Evolutionary conservation across 1,284 basidiomycete genomes (phyloP).

Genomic region (Ustilago sp.): DNA sequence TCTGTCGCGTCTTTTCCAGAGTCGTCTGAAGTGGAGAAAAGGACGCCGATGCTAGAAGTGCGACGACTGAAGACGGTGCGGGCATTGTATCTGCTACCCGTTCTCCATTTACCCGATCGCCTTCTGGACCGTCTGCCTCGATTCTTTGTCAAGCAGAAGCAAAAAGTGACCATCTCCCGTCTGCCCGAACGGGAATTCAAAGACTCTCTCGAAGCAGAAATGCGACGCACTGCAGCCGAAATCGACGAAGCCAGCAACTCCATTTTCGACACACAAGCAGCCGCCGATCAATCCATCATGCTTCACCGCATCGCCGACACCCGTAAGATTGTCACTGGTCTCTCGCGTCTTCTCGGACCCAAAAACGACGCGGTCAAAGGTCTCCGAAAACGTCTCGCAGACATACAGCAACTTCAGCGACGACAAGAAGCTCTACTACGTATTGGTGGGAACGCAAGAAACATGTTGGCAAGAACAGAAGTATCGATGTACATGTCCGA

Average conservation of each 20-base stretch:
- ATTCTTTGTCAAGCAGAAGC: slow-evolving; percentile 41
- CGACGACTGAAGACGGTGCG: slow-evolving; percentile 49
- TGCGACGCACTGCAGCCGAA: slow-evolving; percentile 53
- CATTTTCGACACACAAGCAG: slow-evolving; percentile 57
- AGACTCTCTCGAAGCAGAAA: slow-evolving; percentile 44
- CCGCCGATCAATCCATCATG: slow-evolving; percentile 70
- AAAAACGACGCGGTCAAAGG: slow-evolving; percentile 87
- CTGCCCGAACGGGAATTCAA: slow-evolving; percentile 52
- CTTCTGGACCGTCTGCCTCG: slow-evolving; percentile 31
- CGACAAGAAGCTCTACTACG: slow-evolving; percentile 36
- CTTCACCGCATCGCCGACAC: slow-evolving; percentile 82
- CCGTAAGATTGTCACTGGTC: slow-evolving; percentile 83
- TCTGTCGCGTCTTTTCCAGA: slow-evolving; percentile 15
- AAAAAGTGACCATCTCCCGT: slow-evolving; percentile 47
- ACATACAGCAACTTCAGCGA: slow-evolving; percentile 66
- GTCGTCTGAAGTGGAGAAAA: slow-evolving; percentile 36
- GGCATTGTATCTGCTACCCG: slow-evolving; percentile 23
- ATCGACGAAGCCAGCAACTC: slow-evolving; percentile 51
- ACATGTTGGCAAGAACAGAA: slow-evolving; percentile 46
- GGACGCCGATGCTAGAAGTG: slow-evolving; percentile 47
- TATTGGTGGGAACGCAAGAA: slow-evolving; percentile 45
- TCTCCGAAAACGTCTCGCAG: slow-evolving; percentile 78
- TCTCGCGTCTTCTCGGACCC: slow-evolving; percentile 80
- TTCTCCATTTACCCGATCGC: slow-evolving; percentile 17
- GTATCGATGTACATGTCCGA: slow-evolving; percentile 85